A percentile compares a stretch with the other conserved stretches of the same genome.
Evolutionary conservation across 2,329 filamentous ascomycete species (phyloP).

Genomic region (Verticillium albo-atrum): DNA sequence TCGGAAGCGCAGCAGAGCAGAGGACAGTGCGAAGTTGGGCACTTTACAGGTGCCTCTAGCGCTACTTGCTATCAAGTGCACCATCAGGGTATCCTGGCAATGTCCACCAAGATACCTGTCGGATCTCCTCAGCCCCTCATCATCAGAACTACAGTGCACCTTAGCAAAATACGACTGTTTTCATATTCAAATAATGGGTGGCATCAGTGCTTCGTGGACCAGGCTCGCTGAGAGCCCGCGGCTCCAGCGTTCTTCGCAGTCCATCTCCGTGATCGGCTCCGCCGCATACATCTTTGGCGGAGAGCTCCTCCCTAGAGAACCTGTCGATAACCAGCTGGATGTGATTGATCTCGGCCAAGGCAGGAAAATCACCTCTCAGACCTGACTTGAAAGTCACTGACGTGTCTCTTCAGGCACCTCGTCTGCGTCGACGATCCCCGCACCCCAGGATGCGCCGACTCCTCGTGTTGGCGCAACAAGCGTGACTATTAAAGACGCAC

Average conservation of each 20-base stretch:
- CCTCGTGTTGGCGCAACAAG: slow-evolving; percentile 54
- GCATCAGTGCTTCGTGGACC: slow-evolving; percentile 17
- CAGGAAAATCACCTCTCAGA: background rate
- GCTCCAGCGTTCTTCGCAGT: slow-evolving; percentile 47
- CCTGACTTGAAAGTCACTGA: background rate
- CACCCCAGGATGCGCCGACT: slow-evolving; percentile 29
- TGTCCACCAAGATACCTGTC: too few species aligned
- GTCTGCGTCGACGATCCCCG: slow-evolving; percentile 11
- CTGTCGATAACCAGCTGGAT: slow-evolving; percentile 44
- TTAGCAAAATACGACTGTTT: background rate
- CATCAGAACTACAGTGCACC: background rate
- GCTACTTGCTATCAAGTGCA: too few species aligned
- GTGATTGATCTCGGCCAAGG: slow-evolving; percentile 23
- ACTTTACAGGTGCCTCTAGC: too few species aligned
- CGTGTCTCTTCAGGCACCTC: background rate
- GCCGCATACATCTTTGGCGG: slow-evolving; percentile 45
- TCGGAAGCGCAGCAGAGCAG: too few species aligned
- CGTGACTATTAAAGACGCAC: slow-evolving; percentile 34
- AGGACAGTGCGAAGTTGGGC: too few species aligned
- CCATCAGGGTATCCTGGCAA: background rate
- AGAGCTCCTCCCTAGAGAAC: slow-evolving; percentile 44
- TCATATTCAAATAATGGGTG: slow-evolving; percentile 5
- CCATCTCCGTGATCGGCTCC: slow-evolving; percentile 32
- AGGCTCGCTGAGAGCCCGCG: slow-evolving; percentile 17
- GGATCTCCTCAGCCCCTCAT: too few species aligned